phyloP scores from a whole-genome alignment of 2,329 filamentous ascomycete genomes.

The Alternaria sp. region DNA sequence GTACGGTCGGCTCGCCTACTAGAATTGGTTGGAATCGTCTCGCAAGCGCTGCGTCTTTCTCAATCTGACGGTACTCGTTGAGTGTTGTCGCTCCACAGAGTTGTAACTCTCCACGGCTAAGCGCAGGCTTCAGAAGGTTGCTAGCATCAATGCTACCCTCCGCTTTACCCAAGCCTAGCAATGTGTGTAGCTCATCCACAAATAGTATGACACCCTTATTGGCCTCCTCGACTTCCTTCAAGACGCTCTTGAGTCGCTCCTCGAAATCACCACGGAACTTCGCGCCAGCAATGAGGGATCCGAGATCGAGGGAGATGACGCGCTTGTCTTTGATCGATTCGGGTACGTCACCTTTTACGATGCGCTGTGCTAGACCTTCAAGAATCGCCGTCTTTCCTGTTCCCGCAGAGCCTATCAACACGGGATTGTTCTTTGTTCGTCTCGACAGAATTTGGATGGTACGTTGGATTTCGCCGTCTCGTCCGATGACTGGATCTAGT shows the following conservation, averaged over 20 bases:
- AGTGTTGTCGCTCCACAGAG: constrained; percentile 95
- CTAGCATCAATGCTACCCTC: constrained; percentile 97
- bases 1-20: constrained; percentile 89
- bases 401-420: constrained; percentile 89
- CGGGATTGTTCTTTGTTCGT: constrained; percentile 94
- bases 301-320: constrained; percentile 87
- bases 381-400: constrained; percentile 95
- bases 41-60: constrained; percentile 94
- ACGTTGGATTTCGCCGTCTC: constrained; percentile 89
- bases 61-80: constrained; percentile 90
- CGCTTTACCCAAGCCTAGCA: constrained; percentile 91
- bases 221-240: constrained; percentile 90
- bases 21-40: constrained; percentile 93
- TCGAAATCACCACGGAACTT: constrained; percentile 98
- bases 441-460: constrained; percentile 94
- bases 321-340: constrained; percentile 96
- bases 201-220: constrained; percentile 92
- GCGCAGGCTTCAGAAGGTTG: constrained; percentile 90
- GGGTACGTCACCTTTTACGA: constrained; percentile 90
- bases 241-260: constrained; percentile 86
- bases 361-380: constrained; percentile 88
- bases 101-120: constrained; percentile 92
- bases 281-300: constrained; percentile 91
- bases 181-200: constrained; percentile 91
- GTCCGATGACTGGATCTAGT: constrained; percentile 93